These are phyloP conservation scores for Hypoxylon sp. DNA, from an alignment of 2,329 filamentous ascomycete species.

Conservation along the genomic window DNA sequence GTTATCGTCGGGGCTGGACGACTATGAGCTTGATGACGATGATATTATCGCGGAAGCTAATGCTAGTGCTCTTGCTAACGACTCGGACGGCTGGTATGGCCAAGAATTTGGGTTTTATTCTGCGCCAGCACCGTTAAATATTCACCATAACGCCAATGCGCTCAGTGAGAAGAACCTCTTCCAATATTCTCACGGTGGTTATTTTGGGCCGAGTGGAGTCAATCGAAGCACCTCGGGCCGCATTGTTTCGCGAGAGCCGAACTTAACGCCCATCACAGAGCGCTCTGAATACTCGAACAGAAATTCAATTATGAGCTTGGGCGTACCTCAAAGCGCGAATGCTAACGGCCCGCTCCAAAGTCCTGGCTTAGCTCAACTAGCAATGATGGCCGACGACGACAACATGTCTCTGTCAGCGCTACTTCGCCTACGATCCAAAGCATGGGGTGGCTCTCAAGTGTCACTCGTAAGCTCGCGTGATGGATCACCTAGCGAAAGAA, in stretches of 20 bases:
- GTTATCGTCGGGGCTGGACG: conserved; percentile 63
- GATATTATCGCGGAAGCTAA: conserved; percentile 96
- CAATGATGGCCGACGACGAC: conserved; percentile 75
- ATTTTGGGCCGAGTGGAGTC: conserved; percentile 83
- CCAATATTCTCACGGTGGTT: conserved; percentile 84
- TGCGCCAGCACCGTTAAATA: conserved; percentile 60
- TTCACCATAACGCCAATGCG: conserved; percentile 42
- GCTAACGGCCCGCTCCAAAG: conserved; percentile 70
- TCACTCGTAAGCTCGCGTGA: conserved; percentile 74
- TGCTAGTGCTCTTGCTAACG: conserved; percentile 90
- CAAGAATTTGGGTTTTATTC: conserved; percentile 98
- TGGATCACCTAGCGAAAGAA: conserved; percentile 57
- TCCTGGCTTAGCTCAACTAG: conserved; percentile 83
- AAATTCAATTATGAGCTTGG: conserved; percentile 87
- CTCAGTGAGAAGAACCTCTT: conserved; percentile 60
- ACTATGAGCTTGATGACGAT: conserved; percentile 84
- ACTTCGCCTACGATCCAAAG: conserved; percentile 78
- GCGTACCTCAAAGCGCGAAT: conserved; percentile 66
- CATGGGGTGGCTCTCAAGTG: conserved; percentile 85
- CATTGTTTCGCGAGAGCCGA: conserved; percentile 84
- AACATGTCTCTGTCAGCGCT: conserved; percentile 82
- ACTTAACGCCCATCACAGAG: conserved; percentile 95
- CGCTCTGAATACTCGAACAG: conserved; percentile 95
- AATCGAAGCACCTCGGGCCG: conserved; percentile 81
- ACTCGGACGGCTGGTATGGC: conserved; percentile 94